Percentiles rank a stretch among this genome's conserved stretches.
Evolutionary conservation across 305 asterid genomes (phyloP).

Genomic region (Fraxinus paxiana): DNA sequence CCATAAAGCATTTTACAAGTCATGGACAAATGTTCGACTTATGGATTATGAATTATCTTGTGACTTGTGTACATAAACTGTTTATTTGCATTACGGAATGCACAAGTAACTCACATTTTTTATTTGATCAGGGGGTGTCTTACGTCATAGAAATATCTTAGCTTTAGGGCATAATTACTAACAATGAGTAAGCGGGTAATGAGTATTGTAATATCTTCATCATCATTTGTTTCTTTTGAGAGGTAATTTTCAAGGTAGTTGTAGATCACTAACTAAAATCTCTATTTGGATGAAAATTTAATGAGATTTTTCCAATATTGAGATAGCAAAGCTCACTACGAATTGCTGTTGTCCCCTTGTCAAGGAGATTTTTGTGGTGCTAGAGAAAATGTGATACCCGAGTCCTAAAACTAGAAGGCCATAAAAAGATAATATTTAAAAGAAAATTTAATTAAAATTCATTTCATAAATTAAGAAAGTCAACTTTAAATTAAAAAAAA

Average conservation of each 20-base stretch:
- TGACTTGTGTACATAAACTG: not conserved
- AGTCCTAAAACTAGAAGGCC: not conserved
- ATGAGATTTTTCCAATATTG: not conserved
- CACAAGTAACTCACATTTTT: not conserved
- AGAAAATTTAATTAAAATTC: not conserved
- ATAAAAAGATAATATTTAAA: no score
- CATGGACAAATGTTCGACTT: not conserved
- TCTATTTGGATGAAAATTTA: not conserved
- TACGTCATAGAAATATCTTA: not conserved
- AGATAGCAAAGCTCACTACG: not conserved
- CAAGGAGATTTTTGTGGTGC: not conserved
- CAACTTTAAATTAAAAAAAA: no score
- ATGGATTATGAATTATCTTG: not conserved
- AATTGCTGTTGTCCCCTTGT: not conserved
- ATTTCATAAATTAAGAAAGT: not conserved
- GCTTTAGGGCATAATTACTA: not conserved
- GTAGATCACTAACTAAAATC: not conserved
- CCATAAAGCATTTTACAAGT: not conserved
- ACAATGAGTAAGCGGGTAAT: not conserved
- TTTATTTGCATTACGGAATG: not conserved
- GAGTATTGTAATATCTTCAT: not conserved
- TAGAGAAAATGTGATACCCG: not conserved
- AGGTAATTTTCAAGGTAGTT: not conserved
- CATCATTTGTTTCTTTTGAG: not conserved
- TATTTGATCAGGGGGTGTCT: not conserved